Base-by-base conservation (phyloP, 352 stramenopile species). In the Pythium grandisporangium region DNA sequence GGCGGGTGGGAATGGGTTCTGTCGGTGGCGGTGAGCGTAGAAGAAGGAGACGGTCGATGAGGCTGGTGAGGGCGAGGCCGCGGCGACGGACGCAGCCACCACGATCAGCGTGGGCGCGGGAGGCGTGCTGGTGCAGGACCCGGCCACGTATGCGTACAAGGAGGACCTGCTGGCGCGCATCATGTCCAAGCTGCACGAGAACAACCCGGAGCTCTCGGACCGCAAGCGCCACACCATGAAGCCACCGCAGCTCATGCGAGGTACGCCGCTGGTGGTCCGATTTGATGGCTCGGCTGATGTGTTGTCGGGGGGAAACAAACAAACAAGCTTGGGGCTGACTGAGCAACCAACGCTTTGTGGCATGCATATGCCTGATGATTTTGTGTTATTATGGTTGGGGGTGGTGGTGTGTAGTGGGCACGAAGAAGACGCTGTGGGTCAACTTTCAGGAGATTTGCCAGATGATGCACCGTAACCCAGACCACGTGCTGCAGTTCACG, bases 401-500 rank as follows among this genome's bases (percentile, higher is more conserved):
- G n/a, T n/a, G n/a, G n/a, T n/a, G n/a, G n/a, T 34, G 21, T 22
- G 5, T 21, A 51, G 62, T 98, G 24, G 93, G 91, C 40, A 98
- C 89, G 26, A 98, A 97, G 70, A 99, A 99, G 84, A 99, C 94
- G 20, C 62, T 98, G 45, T 99, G 95, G 95, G 86, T 98, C 33
- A 99, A 99, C 76, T 99, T 98, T 64, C 93, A 98, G 69, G 96
- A 99, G 57, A 96, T 97, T 40, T 98, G 95, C 58, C 91, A 93
- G 58, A 97, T 97, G 79, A 99, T 99, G 95, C 93, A 98, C 60
- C 88, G 96, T 45, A 95, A 84, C 61, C 89, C 95, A 5, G 95
- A 99, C 58, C 97, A 99, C 74, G 96, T 99, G 48, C 96, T 98
- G 47, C 91, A 97, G 54, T 99, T 99, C 64, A 98, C 98, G 55